Evolutionary conservation across 371 early-diverging fungal species (phyloP), one percentile per base, ranked within the genome.

Genomic region (Apophysomyces ossiformis): DNA sequence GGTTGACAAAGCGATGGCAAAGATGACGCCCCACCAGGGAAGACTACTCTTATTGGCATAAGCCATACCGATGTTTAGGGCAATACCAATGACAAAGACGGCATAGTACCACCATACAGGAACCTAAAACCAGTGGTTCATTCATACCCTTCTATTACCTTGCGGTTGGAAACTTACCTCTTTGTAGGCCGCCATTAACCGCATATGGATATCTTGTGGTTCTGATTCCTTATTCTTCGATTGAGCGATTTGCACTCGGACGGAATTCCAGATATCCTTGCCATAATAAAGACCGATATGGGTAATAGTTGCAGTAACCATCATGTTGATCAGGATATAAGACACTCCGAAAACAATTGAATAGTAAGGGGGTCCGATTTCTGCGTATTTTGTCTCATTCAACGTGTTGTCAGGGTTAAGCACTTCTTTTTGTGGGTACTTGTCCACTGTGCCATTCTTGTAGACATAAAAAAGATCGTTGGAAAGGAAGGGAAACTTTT

Each of bases 21-120:
- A 62, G 6, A 92, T 44, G 12, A 93, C 78, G 66, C 85, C 90
- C 89, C 89, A 92, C 90, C 90, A 92, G 3, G 86, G 85, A 4
- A 87, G 67, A 12, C 77, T 81, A 69, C 87, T 82, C 6, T 67
- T 26, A 43, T 81, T 81, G 38, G 77, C 75, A 61, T 91, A 89
- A 37, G 88, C 84, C 1, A 87, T 73, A 18, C 84, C 77, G 44
- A 92, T 86, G 21, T 89, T 85, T n/a, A 90, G 69, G 9, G 74
- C 83, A 57, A 88, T 80, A 59, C 89, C 89, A 9, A 80, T 54
- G 2, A 84, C 68, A 66, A 90, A 92, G 39, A 90, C 70, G 7
- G 67, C 50, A 47, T 79, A 73, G 54, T 93, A 93, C 94, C 94
- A 93, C 88, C 88, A 89, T 46, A 77, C 76, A 2, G 94, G 94